Conservation (phyloP, 768 basidiomycete genomes). For the Termitomyces sp. region DNA sequence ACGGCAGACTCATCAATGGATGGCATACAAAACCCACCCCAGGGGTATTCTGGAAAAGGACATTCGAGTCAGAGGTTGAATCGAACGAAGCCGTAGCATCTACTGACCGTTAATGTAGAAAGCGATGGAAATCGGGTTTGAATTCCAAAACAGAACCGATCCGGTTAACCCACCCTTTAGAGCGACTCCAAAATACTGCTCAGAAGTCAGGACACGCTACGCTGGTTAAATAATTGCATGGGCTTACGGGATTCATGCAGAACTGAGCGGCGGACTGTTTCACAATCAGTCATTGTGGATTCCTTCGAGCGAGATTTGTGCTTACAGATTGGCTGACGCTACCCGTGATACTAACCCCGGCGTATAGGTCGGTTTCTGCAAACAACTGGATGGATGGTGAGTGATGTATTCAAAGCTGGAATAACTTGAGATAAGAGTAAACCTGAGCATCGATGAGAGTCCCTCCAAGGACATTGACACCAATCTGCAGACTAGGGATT, state of each 20-base stretch:
- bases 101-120: background rate
- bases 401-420: background rate
- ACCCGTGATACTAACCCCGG: background rate
- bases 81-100: background rate
- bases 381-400: background rate
- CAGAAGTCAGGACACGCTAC: background rate
- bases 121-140: background rate
- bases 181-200: background rate
- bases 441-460: background rate
- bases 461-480: background rate
- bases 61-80: background rate
- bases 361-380: background rate
- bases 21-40: background rate
- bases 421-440: background rate
- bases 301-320: too few species aligned
- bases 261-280: background rate
- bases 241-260: background rate
- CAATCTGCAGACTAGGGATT: background rate
- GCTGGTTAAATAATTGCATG: too few species aligned
- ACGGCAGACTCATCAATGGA: background rate
- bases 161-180: background rate
- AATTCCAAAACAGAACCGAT: background rate
- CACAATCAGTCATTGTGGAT: background rate
- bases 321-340: slow-evolving; percentile 1
- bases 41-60: background rate